Base-by-base conservation (phyloP, 495 filamentous ascomycete genomes). In the Beverwykella pulmonaria region DNA sequence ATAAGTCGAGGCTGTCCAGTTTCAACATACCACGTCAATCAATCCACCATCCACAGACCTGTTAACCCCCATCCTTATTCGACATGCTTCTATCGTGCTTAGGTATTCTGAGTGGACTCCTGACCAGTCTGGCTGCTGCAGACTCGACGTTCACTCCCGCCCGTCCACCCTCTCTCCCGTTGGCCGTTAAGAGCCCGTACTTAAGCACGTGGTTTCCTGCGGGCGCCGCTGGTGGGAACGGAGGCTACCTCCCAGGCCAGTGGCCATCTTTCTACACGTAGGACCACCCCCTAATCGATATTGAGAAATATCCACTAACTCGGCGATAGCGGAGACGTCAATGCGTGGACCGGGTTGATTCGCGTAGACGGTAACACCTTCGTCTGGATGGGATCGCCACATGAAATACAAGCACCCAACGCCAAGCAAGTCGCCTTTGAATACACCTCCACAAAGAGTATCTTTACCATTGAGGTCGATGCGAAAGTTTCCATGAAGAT, bases 131-230 rank as follows among this genome's bases (percentile, higher is more conserved):
- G 0, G 50, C 52, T 39, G 19, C 26, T 27, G 19, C 56, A 19
- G 48, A 61, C 23, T 86, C 84, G 23, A 80, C 77, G 4, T 86
- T 85, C 56, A 76, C 77, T 14, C 84, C 84, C 59, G 81, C 82
- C 59, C 79, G 84, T 0, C 84, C 84, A 20, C 84, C 84, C 27
- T 76, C 83, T 4, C 49, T 86, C 4, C 84, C 84, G 0, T 70
- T 87, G 53, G 84, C 84, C 50, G 84, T 86, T 39, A 82, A 80
- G 62, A 85, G 82, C 1, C 84, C 84, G 1, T 87, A 86, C 53
- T 60, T 86, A 23, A 86, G 78, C 66, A 82, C 82, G 8, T 87
- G 84, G 85, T 73, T 81, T 22, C 64, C 78, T 59, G 83, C 79
- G 15, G 84, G 84, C 1, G 80, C 70, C 36, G 77, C 83, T 73